Evolutionary conservation across 805 yeast genomes (phyloP).

Genomic region (Saturnispora hagleri): DNA sequence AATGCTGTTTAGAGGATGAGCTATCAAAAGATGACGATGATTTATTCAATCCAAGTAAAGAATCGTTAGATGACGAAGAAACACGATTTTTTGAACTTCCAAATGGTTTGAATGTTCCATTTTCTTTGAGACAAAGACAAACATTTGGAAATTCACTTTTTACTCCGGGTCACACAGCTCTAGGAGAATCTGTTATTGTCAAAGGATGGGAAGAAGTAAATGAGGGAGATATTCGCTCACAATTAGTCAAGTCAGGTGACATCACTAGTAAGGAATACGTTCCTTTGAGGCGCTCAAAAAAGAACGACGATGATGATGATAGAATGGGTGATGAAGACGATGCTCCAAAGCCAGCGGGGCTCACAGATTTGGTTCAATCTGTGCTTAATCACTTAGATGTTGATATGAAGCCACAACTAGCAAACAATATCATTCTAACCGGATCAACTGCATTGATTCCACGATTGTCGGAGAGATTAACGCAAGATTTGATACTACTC

Average conservation of each 20-base stretch:
- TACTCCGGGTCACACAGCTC: slow-evolving; percentile 38
- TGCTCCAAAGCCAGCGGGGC: slow-evolving; percentile 25
- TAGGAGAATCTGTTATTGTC: slow-evolving; percentile 17
- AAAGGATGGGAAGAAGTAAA: slow-evolving; percentile 31
- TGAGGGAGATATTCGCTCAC: slow-evolving; percentile 43
- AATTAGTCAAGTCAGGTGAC: slow-evolving; percentile 22
- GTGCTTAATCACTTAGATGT: slow-evolving; percentile 58
- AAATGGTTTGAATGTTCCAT: slow-evolving; percentile 57
- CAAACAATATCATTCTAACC: slow-evolving; percentile 80
- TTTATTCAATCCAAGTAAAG: slow-evolving; percentile 7
- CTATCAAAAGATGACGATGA: slow-evolving; percentile 18
- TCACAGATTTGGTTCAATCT: slow-evolving; percentile 52
- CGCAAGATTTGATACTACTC: slow-evolving; percentile 54
- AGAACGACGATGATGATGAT: slow-evolving; percentile 28
- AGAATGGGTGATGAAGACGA: not conserved
- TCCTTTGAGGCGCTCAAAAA: slow-evolving; percentile 56
- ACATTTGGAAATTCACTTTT: slow-evolving; percentile 67
- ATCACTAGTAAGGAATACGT: slow-evolving; percentile 52
- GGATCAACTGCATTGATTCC: slow-evolving; percentile 80
- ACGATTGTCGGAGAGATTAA: slow-evolving; percentile 69
- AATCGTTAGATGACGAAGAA: slow-evolving; percentile 16
- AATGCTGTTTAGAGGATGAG: slow-evolving; percentile 30
- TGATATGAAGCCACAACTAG: slow-evolving; percentile 74
- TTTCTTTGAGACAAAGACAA: slow-evolving; percentile 47
- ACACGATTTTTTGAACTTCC: slow-evolving; percentile 63